These are phyloP conservation scores for Leptographium radiaticola DNA, from an alignment of 2,329 filamentous ascomycete genomes.

Conservation along the genomic window DNA sequence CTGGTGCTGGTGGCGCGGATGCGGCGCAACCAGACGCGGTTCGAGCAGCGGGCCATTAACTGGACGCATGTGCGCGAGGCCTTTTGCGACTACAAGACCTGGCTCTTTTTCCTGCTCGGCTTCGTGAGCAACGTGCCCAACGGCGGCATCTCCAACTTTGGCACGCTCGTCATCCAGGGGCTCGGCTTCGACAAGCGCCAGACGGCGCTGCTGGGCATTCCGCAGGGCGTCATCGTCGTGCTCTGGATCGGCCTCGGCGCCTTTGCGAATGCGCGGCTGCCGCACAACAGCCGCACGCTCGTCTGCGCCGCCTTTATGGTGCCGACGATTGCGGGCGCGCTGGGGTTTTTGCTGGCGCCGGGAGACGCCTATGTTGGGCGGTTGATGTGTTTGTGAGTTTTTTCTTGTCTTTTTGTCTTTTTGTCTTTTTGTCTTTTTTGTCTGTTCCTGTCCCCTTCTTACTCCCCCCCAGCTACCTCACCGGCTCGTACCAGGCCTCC, in stretches of 20 bases:
- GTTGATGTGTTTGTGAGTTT: slow-evolving; percentile 38
- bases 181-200: slow-evolving; percentile 34
- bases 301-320: slow-evolving; percentile 42
- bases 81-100: slow-evolving; percentile 44
- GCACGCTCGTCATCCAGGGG: slow-evolving; percentile 44
- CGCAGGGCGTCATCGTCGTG: slow-evolving; percentile 39
- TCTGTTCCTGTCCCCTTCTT: slow-evolving; percentile 17
- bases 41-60: slow-evolving; percentile 43
- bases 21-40: slow-evolving; percentile 42
- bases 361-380: slow-evolving; percentile 35
- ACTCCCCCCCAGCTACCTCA: slow-evolving; percentile 22
- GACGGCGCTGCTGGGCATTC: slow-evolving; percentile 25
- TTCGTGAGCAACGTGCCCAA: slow-evolving; percentile 41
- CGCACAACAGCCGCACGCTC: slow-evolving; percentile 34
- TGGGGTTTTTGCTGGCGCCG: slow-evolving; percentile 43
- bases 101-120: slow-evolving; percentile 42
- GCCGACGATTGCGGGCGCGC: slow-evolving; percentile 45
- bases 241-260: slow-evolving; percentile 42
- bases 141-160: slow-evolving; percentile 48
- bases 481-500: slow-evolving; percentile 25
- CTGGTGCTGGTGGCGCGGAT: slow-evolving; percentile 41
- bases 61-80: slow-evolving; percentile 41
- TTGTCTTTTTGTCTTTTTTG: slow-evolving; percentile 13
- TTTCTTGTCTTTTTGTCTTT: no score
- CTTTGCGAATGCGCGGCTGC: slow-evolving; percentile 26